A percentile compares a stretch with the other conserved stretches of the same genome.
phyloP scores from a whole-genome alignment of 345 rosid species.

The Corchorus olitorius region DNA sequence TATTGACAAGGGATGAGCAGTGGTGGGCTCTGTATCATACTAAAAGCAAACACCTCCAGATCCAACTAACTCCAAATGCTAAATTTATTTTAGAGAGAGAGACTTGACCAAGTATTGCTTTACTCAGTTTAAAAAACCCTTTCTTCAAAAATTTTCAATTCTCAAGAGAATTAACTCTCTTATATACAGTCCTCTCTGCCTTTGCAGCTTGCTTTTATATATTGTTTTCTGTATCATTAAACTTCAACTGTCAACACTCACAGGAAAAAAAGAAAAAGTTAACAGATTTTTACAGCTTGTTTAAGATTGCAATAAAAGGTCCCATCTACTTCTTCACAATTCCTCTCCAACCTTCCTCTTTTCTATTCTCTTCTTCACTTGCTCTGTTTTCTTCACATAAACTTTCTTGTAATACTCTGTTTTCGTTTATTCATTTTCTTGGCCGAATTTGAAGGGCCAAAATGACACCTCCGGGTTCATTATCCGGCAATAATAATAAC shows the following conservation, averaged over 20 bases:
- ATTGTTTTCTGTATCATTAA: not conserved
- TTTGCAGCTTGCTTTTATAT: not conserved
- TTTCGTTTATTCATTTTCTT: not conserved
- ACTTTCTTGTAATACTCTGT: not conserved
- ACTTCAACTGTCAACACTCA: not conserved
- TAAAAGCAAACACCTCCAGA: conserved; percentile 1
- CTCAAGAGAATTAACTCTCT: not conserved
- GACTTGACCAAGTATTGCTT: too few species aligned
- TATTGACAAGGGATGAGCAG: not conserved
- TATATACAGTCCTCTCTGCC: not conserved
- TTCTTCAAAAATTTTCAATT: not conserved
- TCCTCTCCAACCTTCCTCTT: not conserved
- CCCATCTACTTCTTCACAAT: conserved; percentile 19
- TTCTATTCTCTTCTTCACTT: not conserved
- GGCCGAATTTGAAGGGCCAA: not conserved
- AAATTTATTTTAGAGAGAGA: conserved; percentile 20
- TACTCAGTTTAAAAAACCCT: not conserved
- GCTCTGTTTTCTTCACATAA: not conserved
- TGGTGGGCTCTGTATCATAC: not conserved
- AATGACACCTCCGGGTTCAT: conserved; percentile 19
- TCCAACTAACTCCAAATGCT: conserved; percentile 17
- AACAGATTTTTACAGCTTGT: conserved; percentile 9
- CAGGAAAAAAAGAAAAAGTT: too few species aligned
- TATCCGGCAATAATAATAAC: not conserved
- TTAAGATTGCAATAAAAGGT: conserved; percentile 14